Evolutionary conservation across 371 early-diverging fungal genomes (phyloP).

Genomic region (Mucor velutinosus): DNA sequence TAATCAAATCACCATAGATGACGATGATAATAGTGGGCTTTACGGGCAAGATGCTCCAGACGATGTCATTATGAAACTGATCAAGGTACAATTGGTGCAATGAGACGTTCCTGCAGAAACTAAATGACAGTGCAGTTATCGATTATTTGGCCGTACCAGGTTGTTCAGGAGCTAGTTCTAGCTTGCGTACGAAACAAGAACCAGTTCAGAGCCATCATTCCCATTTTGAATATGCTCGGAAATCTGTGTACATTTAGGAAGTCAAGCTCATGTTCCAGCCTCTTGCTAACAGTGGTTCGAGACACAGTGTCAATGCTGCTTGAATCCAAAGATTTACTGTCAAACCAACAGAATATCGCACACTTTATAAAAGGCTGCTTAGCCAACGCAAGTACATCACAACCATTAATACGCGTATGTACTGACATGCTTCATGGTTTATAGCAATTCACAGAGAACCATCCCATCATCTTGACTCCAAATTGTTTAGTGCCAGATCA

Average conservation of each 20-base stretch:
- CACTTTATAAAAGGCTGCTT: slow-evolving; percentile 18
- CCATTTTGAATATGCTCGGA: slow-evolving; percentile 18
- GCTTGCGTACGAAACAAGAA: slow-evolving; percentile 23
- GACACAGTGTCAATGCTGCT: background rate
- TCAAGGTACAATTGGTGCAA: background rate
- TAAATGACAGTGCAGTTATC: slow-evolving; percentile 18
- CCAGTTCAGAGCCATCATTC: slow-evolving; percentile 26
- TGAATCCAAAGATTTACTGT: background rate
- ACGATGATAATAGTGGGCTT: slow-evolving; percentile 1
- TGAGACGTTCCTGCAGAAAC: background rate
- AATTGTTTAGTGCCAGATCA: background rate
- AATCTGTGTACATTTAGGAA: slow-evolving; percentile 5
- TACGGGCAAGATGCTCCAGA: background rate
- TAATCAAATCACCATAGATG: slow-evolving; percentile 20
- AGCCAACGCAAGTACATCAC: background rate
- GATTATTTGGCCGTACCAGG: slow-evolving; percentile 28
- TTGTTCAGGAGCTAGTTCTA: slow-evolving; percentile 13
- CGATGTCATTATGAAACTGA: background rate
- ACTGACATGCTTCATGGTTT: too few species aligned
- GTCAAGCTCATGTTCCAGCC: background rate
- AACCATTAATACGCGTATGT: too few species aligned
- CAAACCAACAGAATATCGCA: slow-evolving; percentile 1
- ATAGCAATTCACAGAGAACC: background rate
- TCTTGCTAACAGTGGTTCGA: background rate
- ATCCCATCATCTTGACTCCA: slow-evolving; percentile 13